A percentile compares a stretch with the other conserved stretches of the same genome.
These are phyloP conservation scores for Sherardia arvensis DNA, from an alignment of 257 asterid genomes.

Conservation along the genomic window DNA sequence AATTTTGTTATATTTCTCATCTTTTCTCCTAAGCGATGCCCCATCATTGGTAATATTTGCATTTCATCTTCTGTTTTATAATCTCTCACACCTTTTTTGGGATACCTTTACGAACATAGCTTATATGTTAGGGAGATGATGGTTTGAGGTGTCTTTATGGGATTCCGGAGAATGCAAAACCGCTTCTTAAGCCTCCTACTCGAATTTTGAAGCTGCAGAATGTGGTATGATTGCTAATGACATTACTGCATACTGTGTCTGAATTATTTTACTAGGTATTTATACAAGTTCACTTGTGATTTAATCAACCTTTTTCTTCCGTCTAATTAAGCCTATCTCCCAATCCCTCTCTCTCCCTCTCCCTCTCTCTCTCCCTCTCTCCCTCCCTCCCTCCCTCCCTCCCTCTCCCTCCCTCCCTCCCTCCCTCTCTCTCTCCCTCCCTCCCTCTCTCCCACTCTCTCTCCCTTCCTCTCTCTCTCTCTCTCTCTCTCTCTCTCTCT, in stretches of 20 bases:
- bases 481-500: too few species aligned
- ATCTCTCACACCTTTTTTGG: not conserved
- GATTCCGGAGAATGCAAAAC: conserved; percentile 73
- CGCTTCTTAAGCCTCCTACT: conserved; percentile 69
- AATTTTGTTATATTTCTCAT: not conserved
- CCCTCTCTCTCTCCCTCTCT: too few species aligned
- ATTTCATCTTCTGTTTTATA: conserved; percentile 4
- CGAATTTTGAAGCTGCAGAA: conserved; percentile 62
- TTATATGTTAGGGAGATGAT: conserved; percentile 36
- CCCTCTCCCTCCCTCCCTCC: too few species aligned
- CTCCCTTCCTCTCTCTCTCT: too few species aligned
- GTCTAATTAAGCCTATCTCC: too few species aligned
- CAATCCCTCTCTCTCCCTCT: too few species aligned
- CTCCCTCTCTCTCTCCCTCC: too few species aligned
- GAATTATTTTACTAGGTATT: too few species aligned
- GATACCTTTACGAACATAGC: not conserved
- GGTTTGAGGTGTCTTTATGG: conserved; percentile 49
- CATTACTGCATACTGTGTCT: conserved; percentile 6
- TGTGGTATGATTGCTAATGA: conserved; percentile 36
- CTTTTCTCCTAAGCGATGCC: conserved; percentile 21
- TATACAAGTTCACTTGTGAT: too few species aligned
- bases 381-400: too few species aligned
- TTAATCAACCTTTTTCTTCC: too few species aligned
- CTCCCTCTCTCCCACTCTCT: too few species aligned
- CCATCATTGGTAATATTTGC: conserved; percentile 27